Evolutionary conservation across 371 early-diverging fungal genomes (phyloP).

Genomic region (Mucor velutinosus): DNA sequence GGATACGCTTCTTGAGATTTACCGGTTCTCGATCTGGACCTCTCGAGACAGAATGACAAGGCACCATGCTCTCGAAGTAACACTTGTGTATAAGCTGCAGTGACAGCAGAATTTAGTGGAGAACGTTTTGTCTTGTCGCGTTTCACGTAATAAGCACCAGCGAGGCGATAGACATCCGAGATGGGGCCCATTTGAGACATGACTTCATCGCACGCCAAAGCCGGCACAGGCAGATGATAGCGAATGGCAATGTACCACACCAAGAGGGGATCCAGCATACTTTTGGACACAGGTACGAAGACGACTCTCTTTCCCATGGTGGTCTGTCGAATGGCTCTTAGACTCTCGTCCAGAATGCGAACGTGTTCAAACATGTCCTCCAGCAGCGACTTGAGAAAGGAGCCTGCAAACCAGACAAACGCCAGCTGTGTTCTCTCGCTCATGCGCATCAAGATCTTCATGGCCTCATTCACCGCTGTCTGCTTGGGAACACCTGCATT

Average conservation of each 20-base stretch:
- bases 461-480: constrained; percentile 51
- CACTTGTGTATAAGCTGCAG: constrained; percentile 51
- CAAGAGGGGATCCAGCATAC: constrained; percentile 43
- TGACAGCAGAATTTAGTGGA: constrained; percentile 50
- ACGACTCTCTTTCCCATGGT: constrained; percentile 51
- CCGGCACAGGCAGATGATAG: constrained; percentile 52
- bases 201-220: constrained; percentile 51
- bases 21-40: constrained; percentile 47
- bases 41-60: constrained; percentile 39
- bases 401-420: constrained; percentile 52
- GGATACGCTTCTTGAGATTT: constrained; percentile 44
- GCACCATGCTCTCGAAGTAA: constrained; percentile 53
- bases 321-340: constrained; percentile 40
- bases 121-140: constrained; percentile 44
- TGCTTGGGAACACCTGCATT: constrained; percentile 54
- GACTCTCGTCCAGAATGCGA: constrained; percentile 39
- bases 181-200: constrained; percentile 47
- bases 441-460: constrained; percentile 49
- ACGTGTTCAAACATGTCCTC: constrained; percentile 52
- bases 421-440: constrained; percentile 53
- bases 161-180: constrained; percentile 48
- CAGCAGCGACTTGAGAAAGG: constrained; percentile 42
- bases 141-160: constrained; percentile 51
- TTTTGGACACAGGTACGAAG: constrained; percentile 48
- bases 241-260: constrained; percentile 55